A percentile compares a stretch with the other conserved stretches of the same genome.
These are phyloP conservation scores for Mortierella sp. DNA, from an alignment of 371 early-diverging fungal genomes.

Conservation along the genomic window DNA sequence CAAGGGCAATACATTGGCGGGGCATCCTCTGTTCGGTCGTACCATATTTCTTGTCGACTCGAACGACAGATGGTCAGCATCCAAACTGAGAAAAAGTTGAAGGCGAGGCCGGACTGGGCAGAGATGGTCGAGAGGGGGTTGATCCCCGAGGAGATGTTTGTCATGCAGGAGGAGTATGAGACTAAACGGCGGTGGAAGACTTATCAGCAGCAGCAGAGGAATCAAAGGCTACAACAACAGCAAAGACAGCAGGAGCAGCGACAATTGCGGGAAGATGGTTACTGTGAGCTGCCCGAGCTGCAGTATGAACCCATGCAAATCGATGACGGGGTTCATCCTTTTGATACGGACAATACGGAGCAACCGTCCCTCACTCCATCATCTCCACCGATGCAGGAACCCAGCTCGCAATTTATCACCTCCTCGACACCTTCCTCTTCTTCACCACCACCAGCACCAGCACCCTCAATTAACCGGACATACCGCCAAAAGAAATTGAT, in stretches of 20 bases:
- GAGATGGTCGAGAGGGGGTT: slow-evolving; percentile 39
- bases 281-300: background rate
- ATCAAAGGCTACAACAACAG: background rate
- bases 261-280: background rate
- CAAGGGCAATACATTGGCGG: slow-evolving; percentile 42
- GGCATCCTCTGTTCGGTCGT: slow-evolving; percentile 26
- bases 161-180: slow-evolving; percentile 30
- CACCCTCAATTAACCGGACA: background rate
- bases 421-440: background rate
- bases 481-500: slow-evolving; percentile 34
- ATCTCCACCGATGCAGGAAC: background rate
- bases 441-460: background rate
- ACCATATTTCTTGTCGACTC: slow-evolving; percentile 29
- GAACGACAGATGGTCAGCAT: slow-evolving; percentile 38
- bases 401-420: background rate
- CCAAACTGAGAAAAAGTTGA: slow-evolving; percentile 26
- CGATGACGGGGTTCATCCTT: background rate
- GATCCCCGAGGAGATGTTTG: slow-evolving; percentile 44
- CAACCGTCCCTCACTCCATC: background rate
- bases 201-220: slow-evolving; percentile 21
- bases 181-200: slow-evolving; percentile 15
- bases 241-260: background rate
- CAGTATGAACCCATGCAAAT: background rate
- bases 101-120: slow-evolving; percentile 30
- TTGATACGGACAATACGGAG: background rate